Evolutionary conservation across 495 filamentous ascomycete species (phyloP), one percentile per base, ranked within the genome.

Genomic region (Penicillium psychrofluorescens): DNA sequence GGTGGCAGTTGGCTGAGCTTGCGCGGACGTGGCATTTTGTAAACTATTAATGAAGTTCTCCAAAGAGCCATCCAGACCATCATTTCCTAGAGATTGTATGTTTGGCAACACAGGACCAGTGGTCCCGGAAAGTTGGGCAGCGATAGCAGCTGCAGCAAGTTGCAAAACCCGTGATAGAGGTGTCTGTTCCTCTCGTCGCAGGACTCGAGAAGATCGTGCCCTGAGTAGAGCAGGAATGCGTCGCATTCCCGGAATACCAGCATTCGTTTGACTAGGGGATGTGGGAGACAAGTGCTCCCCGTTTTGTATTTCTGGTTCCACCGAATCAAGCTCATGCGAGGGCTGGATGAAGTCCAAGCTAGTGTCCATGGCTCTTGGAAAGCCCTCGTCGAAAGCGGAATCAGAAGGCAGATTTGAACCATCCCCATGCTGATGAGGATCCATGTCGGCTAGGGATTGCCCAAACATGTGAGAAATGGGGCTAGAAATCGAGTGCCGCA

Each of bases 131-230:
- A 81, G 68, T 41, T 80, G 79, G 33, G 78, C 75, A 37, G 78
- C 78, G 40, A 80, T 79, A 8, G 75, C 74, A 15, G 76, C 68
- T n/a, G 78, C 78, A 28, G 78, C 77, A 36, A 80, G 66, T 29
- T 78, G 78, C 27, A 81, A 60, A 12, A 81, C 70, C 28, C 75
- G 71, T 29, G 78, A 77, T 12, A 80, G 53, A 41, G 78, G 72
- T 7, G 74, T 76, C 39, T 78, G 77, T 41, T 81, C 77, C 46
- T 78, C 72, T 44, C 72, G 74, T 22, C 74, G 68, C 40, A 75
- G 53, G 10, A 66, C 54, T 38, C 78, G 61, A 15, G 73, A 62
- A 29, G 75, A 72, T 36, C 76, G 65, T 38, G 75, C 60, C 45
- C 75, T 60, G 8, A 77, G 42, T 37, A 73, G 49, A 45, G 56